A percentile compares a stretch with the other conserved stretches of the same genome.
These are phyloP conservation scores for Naganishia sp. DNA, from an alignment of 1,284 basidiomycete species.

Conservation along the genomic window DNA sequence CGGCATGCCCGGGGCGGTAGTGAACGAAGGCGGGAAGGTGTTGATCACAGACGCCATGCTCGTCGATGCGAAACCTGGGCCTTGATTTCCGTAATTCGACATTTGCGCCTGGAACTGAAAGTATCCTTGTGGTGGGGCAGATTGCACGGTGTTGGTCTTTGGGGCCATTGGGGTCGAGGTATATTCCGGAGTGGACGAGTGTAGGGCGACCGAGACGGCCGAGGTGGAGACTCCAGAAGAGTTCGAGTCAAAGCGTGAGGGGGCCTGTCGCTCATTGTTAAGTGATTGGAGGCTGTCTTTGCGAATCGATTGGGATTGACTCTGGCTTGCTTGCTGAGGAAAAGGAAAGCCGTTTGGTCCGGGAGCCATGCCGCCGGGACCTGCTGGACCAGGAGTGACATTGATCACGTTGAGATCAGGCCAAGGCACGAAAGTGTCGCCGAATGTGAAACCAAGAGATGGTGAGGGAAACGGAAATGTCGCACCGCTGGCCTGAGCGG, in stretches of 20 bases:
- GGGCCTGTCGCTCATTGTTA: conserved; percentile 2
- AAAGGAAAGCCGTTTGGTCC: neutral
- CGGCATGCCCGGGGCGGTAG: neutral
- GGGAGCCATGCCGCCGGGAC: neutral
- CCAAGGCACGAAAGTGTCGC: conserved; percentile 16
- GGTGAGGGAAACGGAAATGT: conserved; percentile 31
- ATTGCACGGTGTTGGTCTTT: neutral
- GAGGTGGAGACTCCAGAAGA: conserved; percentile 30
- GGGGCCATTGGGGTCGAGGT: neutral
- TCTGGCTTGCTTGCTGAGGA: neutral
- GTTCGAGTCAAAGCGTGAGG: conserved; percentile 27
- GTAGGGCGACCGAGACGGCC: conserved; percentile 2
- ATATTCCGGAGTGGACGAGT: neutral
- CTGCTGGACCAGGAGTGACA: conserved; percentile 1
- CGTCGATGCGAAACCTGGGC: neutral
- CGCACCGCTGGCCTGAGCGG: neutral
- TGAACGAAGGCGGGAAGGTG: conserved; percentile 7
- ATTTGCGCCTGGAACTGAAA: conserved; percentile 3
- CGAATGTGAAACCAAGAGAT: conserved; percentile 19
- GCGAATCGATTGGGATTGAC: neutral
- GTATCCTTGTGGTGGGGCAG: conserved; percentile 10
- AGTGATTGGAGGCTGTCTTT: conserved; percentile 22
- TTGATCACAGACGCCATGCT: neutral
- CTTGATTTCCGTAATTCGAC: neutral
- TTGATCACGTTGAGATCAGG: conserved; percentile 7